Percentiles rank a stretch among this genome's conserved stretches.
Conservation (phyloP, 164 flowering plant genomes). For the Platanus orientalis region DNA sequence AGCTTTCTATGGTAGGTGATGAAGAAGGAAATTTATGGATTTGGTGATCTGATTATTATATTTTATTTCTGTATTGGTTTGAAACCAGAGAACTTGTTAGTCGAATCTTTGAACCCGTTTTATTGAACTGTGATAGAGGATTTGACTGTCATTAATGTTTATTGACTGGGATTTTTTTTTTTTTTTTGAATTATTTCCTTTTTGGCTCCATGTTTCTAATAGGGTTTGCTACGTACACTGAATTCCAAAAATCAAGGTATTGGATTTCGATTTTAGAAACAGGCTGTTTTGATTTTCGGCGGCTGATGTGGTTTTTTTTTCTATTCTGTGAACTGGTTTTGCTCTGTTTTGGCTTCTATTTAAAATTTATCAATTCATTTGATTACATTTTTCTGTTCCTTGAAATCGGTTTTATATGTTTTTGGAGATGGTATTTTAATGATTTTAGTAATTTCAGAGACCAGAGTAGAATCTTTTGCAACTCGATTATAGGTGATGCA, state of each 20-base stretch:
- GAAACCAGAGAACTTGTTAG: neutral
- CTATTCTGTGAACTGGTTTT: slow-evolving; percentile 4
- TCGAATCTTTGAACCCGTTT: neutral
- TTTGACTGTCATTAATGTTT: slow-evolving; percentile 9
- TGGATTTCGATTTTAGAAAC: neutral
- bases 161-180: slow-evolving; percentile 5
- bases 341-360: neutral
- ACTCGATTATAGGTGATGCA: too few relatives aligned
- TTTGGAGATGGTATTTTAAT: neutral
- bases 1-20: too few relatives aligned
- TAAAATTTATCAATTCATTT: neutral
- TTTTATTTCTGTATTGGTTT: neutral
- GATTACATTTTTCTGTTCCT: too few relatives aligned
- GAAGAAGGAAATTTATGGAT: neutral
- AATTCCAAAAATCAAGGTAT: neutral
- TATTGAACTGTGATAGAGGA: neutral
- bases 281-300: neutral
- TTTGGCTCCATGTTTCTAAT: neutral
- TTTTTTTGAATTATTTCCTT: neutral
- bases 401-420: too few relatives aligned
- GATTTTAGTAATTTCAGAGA: neutral
- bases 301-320: neutral
- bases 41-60: neutral
- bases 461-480: neutral
- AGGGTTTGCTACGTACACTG: too few relatives aligned